Conservation (phyloP, 495 filamentous ascomycete species). For the Astrocystis sublimbata region DNA sequence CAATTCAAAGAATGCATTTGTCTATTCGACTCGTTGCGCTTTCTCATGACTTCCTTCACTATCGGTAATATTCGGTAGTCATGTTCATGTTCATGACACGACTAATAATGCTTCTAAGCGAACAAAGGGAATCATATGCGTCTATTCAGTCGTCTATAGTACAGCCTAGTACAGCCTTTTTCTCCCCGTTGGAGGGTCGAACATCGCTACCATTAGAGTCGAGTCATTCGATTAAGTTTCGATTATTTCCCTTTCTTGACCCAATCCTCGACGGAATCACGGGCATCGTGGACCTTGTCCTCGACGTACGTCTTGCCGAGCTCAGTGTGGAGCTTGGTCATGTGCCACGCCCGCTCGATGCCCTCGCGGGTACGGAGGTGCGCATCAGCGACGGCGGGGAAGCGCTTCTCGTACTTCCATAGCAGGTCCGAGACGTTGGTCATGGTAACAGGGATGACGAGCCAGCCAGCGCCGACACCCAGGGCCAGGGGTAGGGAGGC, state of each 20-base stretch:
- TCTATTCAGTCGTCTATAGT: conserved; percentile 23
- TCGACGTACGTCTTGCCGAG: conserved; percentile 72
- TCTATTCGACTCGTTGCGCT: not conserved
- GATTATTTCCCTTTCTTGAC: conserved; percentile 80
- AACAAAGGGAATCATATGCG: conserved; percentile 23
- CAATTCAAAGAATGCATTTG: not conserved
- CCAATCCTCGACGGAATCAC: conserved; percentile 80
- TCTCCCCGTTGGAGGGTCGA: not conserved
- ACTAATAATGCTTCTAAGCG: not conserved
- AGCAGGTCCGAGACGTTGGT: conserved; percentile 78
- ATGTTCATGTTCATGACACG: not conserved
- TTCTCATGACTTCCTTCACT: not conserved
- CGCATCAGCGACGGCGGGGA: conserved; percentile 74
- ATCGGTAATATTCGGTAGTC: not conserved
- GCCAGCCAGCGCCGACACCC: conserved; percentile 71
- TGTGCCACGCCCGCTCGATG: conserved; percentile 66
- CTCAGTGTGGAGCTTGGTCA: conserved; percentile 68
- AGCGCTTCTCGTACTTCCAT: conserved; percentile 87
- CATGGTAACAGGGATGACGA: conserved; percentile 75
- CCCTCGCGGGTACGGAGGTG: conserved; percentile 68
- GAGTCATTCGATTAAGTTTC: not conserved
- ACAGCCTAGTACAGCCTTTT: conserved; percentile 21
- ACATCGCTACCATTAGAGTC: too few species aligned
- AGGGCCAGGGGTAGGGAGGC: conserved; percentile 68
- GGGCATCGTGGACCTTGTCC: conserved; percentile 68